Evolutionary conservation across 345 rosid species (phyloP).

Genomic region (Mercurialis annua): DNA sequence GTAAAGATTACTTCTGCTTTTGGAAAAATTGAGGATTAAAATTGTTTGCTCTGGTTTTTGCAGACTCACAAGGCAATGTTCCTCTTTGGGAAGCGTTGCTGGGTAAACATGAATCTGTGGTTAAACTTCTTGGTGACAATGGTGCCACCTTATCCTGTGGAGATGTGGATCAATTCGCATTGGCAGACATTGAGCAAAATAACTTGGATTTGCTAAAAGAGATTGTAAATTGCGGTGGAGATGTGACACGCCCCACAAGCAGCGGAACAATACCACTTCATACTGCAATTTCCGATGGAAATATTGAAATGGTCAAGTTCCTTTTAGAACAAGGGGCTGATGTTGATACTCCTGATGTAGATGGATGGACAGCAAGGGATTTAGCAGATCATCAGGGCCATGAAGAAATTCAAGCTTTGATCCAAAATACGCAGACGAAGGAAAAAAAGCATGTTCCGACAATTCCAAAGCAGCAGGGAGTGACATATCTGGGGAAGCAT

Average conservation of each 20-base stretch:
- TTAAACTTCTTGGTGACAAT: slow-evolving; percentile 53
- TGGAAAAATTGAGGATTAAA: background rate
- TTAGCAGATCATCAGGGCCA: slow-evolving; percentile 81
- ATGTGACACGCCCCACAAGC: slow-evolving; percentile 42
- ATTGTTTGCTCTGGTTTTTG: slow-evolving; percentile 1
- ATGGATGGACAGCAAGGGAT: slow-evolving; percentile 74
- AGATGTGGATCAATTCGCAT: slow-evolving; percentile 50
- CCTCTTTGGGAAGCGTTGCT: slow-evolving; percentile 85
- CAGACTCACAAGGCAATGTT: slow-evolving; percentile 80
- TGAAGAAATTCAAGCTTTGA: slow-evolving; percentile 54
- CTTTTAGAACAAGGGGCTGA: slow-evolving; percentile 62
- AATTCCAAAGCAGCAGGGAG: slow-evolving; percentile 18
- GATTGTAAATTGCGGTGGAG: slow-evolving; percentile 52
- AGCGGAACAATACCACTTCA: slow-evolving; percentile 68
- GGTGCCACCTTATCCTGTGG: slow-evolving; percentile 55
- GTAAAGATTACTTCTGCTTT: background rate
- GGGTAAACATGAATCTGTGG: slow-evolving; percentile 48
- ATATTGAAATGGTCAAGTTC: slow-evolving; percentile 55
- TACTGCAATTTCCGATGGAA: slow-evolving; percentile 62
- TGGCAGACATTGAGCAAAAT: slow-evolving; percentile 56
- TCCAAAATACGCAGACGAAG: slow-evolving; percentile 22
- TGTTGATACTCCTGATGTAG: slow-evolving; percentile 47
- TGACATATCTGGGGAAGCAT: slow-evolving; percentile 30
- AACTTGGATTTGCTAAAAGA: slow-evolving; percentile 52
- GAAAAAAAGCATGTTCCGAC: slow-evolving; percentile 10